phyloP scores from a whole-genome alignment of 2,329 filamentous ascomycete species.

The Aspergillus costaricaensis region DNA sequence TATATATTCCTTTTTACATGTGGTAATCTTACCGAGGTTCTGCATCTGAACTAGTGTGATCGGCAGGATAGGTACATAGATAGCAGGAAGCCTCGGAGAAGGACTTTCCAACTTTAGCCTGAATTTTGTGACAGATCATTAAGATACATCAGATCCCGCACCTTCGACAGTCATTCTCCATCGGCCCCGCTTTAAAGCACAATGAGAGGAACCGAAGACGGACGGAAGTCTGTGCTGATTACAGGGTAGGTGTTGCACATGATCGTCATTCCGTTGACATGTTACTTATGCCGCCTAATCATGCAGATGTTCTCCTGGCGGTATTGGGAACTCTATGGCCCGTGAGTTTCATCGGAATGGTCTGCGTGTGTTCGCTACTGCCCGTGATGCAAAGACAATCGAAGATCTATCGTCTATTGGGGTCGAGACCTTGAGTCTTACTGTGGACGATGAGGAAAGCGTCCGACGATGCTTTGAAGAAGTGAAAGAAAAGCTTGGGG shows the following conservation, averaged over 20 bases:
- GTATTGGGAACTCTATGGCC: slow-evolving; percentile 61
- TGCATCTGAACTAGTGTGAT: not conserved
- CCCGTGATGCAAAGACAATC: slow-evolving; percentile 53
- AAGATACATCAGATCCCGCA: no score
- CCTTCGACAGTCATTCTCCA: not conserved
- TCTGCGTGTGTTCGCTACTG: slow-evolving; percentile 60
- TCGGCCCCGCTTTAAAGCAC: not conserved
- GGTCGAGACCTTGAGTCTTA: slow-evolving; percentile 58
- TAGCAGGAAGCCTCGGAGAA: not conserved
- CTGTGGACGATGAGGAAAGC: slow-evolving; percentile 54
- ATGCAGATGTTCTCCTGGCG: slow-evolving; percentile 47
- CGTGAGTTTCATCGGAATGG: slow-evolving; percentile 57
- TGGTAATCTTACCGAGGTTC: not conserved
- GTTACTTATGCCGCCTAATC: not conserved
- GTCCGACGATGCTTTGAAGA: slow-evolving; percentile 51
- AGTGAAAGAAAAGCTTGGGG: slow-evolving; percentile 49
- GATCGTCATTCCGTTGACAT: not conserved
- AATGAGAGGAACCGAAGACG: slow-evolving; percentile 32
- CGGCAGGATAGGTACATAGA: not conserved
- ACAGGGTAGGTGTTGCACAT: slow-evolving; percentile 38
- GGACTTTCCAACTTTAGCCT: not conserved
- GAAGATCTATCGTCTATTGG: slow-evolving; percentile 51
- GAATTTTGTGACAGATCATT: not conserved
- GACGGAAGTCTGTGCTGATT: slow-evolving; percentile 44
- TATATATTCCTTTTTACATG: not conserved